Evolutionary conservation across 208 protist genomes (phyloP).

Genomic region (Leishmania tropica): DNA sequence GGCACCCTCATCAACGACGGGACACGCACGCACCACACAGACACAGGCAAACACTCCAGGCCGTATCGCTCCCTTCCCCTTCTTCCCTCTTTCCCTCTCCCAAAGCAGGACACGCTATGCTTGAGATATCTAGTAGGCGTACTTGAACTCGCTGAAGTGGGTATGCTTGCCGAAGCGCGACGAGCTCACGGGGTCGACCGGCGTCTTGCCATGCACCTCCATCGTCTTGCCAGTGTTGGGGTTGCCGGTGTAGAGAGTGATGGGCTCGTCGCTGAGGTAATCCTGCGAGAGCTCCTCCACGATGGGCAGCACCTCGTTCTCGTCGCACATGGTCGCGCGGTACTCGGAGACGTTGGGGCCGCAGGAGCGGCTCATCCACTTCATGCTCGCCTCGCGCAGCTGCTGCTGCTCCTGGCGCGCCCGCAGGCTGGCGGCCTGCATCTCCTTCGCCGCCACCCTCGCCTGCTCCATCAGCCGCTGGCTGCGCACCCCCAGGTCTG

Average conservation of each 20-base stretch:
- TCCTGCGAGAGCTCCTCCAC: conserved; percentile 63
- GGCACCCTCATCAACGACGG: not conserved
- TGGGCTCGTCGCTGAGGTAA: conserved; percentile 79
- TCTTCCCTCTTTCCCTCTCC: not conserved
- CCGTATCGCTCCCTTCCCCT: not conserved
- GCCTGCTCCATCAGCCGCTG: conserved; percentile 64
- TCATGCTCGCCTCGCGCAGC: conserved; percentile 13
- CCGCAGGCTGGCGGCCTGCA: conserved; percentile 32
- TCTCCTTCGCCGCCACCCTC: conserved; percentile 49
- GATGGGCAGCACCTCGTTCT: conserved; percentile 52
- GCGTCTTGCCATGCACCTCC: conserved; percentile 88
- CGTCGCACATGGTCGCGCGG: conserved; percentile 46
- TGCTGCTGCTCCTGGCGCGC: conserved; percentile 18
- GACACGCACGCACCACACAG: not conserved
- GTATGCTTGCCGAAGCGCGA: conserved; percentile 83
- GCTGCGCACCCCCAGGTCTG: conserved; percentile 70
- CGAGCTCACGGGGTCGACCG: conserved; percentile 46
- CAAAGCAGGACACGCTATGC: not conserved
- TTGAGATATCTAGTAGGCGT: conserved; percentile 30
- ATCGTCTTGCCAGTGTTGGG: conserved; percentile 78
- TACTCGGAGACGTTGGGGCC: conserved; percentile 44
- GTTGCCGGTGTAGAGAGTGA: conserved; percentile 89
- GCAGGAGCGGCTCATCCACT: conserved; percentile 16
- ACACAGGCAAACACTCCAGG: not conserved
- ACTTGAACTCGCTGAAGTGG: conserved; percentile 86